phyloP scores from a whole-genome alignment of 2,329 filamentous ascomycete genomes.

The Penicillium sp. region DNA sequence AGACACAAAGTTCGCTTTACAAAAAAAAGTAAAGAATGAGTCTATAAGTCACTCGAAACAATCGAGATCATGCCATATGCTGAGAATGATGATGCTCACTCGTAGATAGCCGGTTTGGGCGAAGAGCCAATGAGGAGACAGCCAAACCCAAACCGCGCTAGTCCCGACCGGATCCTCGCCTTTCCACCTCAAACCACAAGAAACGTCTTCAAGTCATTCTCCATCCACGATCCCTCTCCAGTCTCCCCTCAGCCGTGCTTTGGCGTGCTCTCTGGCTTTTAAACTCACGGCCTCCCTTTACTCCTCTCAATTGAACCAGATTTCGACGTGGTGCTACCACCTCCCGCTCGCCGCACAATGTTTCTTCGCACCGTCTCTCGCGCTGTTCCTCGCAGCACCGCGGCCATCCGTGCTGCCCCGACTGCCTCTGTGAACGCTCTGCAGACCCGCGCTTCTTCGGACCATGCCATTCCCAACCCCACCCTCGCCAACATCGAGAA shows the following conservation, averaged over 20 bases:
- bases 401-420: conserved; percentile 39
- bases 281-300: conserved; percentile 18
- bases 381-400: conserved; percentile 46
- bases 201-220: conserved; percentile 34
- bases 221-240: conserved; percentile 34
- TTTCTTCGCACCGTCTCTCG: conserved; percentile 48
- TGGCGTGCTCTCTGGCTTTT: conserved; percentile 26
- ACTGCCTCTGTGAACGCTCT: conserved; percentile 45
- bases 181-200: conserved; percentile 44
- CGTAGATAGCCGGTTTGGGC: conserved; percentile 20
- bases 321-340: conserved; percentile 30
- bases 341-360: conserved; percentile 42
- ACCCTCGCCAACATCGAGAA: conserved; percentile 98
- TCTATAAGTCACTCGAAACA: background rate
- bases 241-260: conserved; percentile 29
- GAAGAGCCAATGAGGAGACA: conserved; percentile 34
- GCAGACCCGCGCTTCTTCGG: conserved; percentile 60
- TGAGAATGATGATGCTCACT: conserved; percentile 22
- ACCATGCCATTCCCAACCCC: conserved; percentile 95
- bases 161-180: conserved; percentile 36
- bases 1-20: background rate
- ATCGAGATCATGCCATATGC: conserved; percentile 8
- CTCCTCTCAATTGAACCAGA: conserved; percentile 28
- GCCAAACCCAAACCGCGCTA: conserved; percentile 38
- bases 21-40: background rate